Percentiles rank a stretch among this genome's conserved stretches.
Evolutionary conservation across 495 filamentous ascomycete genomes (phyloP).

Genomic region (Chaetomidium leptoderma): DNA sequence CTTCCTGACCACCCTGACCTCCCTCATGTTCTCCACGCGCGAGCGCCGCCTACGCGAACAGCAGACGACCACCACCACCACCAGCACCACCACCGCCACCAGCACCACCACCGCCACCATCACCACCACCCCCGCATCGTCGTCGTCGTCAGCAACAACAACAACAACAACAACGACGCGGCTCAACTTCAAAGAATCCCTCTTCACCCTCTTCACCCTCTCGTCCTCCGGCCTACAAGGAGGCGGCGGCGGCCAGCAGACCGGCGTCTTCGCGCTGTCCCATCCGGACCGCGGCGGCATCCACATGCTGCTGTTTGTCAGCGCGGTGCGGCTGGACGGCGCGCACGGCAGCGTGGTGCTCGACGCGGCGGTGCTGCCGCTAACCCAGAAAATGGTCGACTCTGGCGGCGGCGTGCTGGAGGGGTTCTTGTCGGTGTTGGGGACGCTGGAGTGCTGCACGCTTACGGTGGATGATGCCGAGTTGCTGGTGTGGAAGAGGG

Average conservation of each 20-base stretch:
- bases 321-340: slow-evolving; percentile 39
- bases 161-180: slow-evolving; percentile 21
- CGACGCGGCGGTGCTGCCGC: slow-evolving; percentile 47
- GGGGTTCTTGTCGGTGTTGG: slow-evolving; percentile 30
- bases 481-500: slow-evolving; percentile 47
- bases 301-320: slow-evolving; percentile 42
- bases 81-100: not conserved
- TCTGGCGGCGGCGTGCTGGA: slow-evolving; percentile 23
- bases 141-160: not conserved
- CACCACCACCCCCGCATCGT: not conserved
- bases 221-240: slow-evolving; percentile 42
- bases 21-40: slow-evolving; percentile 37
- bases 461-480: slow-evolving; percentile 42
- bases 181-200: slow-evolving; percentile 46
- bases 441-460: slow-evolving; percentile 23
- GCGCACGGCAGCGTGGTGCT: slow-evolving; percentile 42
- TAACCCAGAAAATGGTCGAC: slow-evolving; percentile 33
- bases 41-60: slow-evolving; percentile 37
- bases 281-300: slow-evolving; percentile 27
- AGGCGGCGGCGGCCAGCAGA: too few relatives aligned
- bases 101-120: slow-evolving; percentile 3
- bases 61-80: not conserved
- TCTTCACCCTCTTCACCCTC: slow-evolving; percentile 44
- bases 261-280: slow-evolving; percentile 37
- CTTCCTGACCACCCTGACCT: slow-evolving; percentile 38